Evolutionary conservation across 2,329 filamentous ascomycete species (phyloP), one percentile per base, ranked within the genome.

Genomic region (Paracoccidioides lutzii): DNA sequence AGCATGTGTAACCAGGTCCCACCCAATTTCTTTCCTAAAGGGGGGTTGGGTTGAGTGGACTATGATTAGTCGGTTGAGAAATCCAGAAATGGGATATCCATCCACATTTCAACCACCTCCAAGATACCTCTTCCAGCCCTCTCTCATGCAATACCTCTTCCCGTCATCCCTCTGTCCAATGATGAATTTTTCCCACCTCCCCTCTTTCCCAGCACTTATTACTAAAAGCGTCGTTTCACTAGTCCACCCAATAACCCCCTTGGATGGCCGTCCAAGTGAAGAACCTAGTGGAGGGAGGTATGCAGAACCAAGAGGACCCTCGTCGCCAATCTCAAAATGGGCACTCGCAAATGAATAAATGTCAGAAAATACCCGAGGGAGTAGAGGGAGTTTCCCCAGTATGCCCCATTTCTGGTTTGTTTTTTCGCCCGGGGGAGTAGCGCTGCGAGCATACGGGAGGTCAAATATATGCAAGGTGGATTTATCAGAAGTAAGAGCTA

Each of bases 401-500:
- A 95, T 80, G 0, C 89, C 90, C 87, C 89, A 95, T 75, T 90
- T 91, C 43, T 87, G 83, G 51, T 78, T 79, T 4, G 78, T 73
- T 48, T 79, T 77, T 42, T 78, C 74, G 55, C 71, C 71, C 4
- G 66, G 62, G 35, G 60, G 59, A 3, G 62, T 61, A 40, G 63
- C 57, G 38, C 66, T 68, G 37, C 60, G 64, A 40, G 72, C 71
- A 53, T 71, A 68, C 52, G 85, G 85, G 0, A 96, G 78, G 65
- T 97, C 90, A 67, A 96, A 98, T 41, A 98, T 80, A 71, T 98
- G 93, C 9, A 98, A 77, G 0, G 90, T 98, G 5, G 88, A 90
- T 72, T 97, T 98, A 76, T 98, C 93, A 1, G 90, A 96, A 0
- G 91, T 97, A 59, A 90, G 91, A 32, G 93, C 93, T 9, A 97